Evolutionary conservation across 2,329 filamentous ascomycete species (phyloP).

Genomic region (Alternaria solani): DNA sequence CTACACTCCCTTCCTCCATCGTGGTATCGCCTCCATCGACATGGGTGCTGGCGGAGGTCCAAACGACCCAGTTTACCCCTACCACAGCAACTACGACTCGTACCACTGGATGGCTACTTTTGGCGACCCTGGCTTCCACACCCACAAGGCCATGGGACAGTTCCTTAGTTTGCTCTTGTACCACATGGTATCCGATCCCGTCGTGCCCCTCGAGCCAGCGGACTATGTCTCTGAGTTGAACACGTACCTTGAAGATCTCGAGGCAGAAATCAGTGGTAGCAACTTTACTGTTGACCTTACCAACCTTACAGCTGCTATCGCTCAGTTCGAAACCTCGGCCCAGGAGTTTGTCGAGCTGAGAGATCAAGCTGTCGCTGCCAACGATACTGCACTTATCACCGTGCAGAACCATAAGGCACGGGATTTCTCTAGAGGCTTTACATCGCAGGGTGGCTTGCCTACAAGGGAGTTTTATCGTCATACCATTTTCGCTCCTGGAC

Average conservation of each 20-base stretch:
- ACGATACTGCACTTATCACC: conserved; percentile 40
- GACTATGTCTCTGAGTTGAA: conserved; percentile 51
- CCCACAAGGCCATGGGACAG: conserved; percentile 60
- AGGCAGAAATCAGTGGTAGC: conserved; percentile 37
- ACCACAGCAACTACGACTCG: conserved; percentile 58
- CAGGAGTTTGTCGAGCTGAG: conserved; percentile 41
- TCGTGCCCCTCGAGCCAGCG: conserved; percentile 52
- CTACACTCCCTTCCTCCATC: conserved; percentile 58
- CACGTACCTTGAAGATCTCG: conserved; percentile 48
- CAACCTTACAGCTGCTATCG: conserved; percentile 47
- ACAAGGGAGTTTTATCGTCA: conserved; percentile 57
- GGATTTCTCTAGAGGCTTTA: conserved; percentile 58
- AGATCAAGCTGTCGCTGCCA: conserved; percentile 36
- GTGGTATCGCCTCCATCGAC: conserved; percentile 55
- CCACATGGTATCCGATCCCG: conserved; percentile 50
- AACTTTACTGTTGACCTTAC: conserved; percentile 44
- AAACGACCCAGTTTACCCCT: conserved; percentile 56
- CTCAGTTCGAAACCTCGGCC: conserved; percentile 45
- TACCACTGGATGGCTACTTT: conserved; percentile 63
- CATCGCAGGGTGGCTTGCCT: conserved; percentile 56
- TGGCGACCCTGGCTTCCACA: conserved; percentile 60
- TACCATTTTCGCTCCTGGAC: conserved; percentile 57
- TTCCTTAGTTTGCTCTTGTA: conserved; percentile 55
- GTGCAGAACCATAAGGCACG: conserved; percentile 56
- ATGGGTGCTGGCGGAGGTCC: conserved; percentile 51